A percentile compares a stretch with the other conserved stretches of the same genome.
Conservation (phyloP, 202 grass and related monocot species). For the Dendrocalamus latiflorus region DNA sequence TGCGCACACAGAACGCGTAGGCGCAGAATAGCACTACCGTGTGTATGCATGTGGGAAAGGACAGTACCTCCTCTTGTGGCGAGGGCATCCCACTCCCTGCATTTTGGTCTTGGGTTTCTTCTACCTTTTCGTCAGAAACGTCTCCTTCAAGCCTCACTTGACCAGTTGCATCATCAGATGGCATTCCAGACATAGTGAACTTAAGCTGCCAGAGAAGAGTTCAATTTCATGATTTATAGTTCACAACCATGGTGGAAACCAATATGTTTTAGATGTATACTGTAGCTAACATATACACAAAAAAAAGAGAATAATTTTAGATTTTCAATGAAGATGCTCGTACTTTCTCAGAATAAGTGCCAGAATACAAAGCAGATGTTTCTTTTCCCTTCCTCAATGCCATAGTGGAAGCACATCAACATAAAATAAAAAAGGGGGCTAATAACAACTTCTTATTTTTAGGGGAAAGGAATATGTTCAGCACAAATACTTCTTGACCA, state of each 20-base stretch:
- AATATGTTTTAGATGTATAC: not conserved
- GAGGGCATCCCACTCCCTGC: constrained; percentile 53
- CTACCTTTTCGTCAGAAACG: constrained; percentile 29
- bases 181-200: constrained; percentile 47
- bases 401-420: not conserved
- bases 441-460: not conserved
- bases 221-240: not conserved
- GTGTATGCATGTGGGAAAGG: not conserved
- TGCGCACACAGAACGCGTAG: too few species aligned
- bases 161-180: constrained; percentile 40
- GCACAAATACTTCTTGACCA: not conserved
- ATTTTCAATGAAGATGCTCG: not conserved
- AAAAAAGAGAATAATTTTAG: not conserved
- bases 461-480: not conserved
- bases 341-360: not conserved
- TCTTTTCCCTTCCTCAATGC: not conserved
- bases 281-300: not conserved
- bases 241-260: not conserved
- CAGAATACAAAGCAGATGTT: not conserved
- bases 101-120: constrained; percentile 44
- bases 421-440: not conserved
- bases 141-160: constrained; percentile 38
- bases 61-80: constrained; percentile 54
- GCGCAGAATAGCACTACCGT: too few species aligned
- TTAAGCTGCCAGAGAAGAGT: constrained; percentile 36